These are phyloP conservation scores for Brassica nigra DNA, from an alignment of 345 rosid genomes.

Conservation along the genomic window DNA sequence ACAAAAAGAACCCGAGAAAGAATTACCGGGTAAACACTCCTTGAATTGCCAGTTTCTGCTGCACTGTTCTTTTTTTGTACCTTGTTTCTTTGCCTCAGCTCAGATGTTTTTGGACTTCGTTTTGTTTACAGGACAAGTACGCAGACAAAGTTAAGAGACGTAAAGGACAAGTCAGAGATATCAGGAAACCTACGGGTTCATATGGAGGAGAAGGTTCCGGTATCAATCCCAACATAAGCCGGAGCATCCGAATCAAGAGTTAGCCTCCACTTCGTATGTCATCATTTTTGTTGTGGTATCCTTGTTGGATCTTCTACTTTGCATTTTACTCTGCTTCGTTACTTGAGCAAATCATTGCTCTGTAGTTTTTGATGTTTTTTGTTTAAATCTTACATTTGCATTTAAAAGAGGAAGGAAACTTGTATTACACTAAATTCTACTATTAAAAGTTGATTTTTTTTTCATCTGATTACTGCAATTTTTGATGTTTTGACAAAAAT, in stretches of 20 bases:
- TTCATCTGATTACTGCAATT: not conserved
- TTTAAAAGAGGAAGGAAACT: slow-evolving; percentile 1
- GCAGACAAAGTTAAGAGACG: slow-evolving; percentile 45
- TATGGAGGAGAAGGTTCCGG: slow-evolving; percentile 75
- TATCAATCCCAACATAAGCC: slow-evolving; percentile 63
- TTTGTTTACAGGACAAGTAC: slow-evolving; percentile 52
- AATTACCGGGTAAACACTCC: not conserved
- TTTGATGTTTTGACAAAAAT: not conserved
- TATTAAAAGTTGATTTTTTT: not conserved
- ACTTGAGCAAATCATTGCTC: slow-evolving; percentile 9
- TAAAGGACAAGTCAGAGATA: slow-evolving; percentile 62
- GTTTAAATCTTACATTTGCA: not conserved
- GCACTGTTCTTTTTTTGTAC: not conserved
- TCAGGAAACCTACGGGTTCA: slow-evolving; percentile 54
- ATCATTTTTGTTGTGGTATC: not conserved
- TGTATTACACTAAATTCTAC: not conserved
- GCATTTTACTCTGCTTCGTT: not conserved
- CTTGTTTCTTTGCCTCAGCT: not conserved
- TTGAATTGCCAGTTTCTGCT: slow-evolving; percentile 10
- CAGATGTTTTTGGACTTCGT: slow-evolving; percentile 10
- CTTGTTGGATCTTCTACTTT: not conserved
- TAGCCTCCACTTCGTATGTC: slow-evolving; percentile 21
- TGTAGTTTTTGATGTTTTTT: slow-evolving; percentile 19
- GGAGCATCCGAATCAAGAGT: slow-evolving; percentile 62
- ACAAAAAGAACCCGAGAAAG: slow-evolving; percentile 69